These are phyloP conservation scores for Saccharomyces mikatae DNA, from an alignment of 805 yeast genomes.

Conservation along the genomic window DNA sequence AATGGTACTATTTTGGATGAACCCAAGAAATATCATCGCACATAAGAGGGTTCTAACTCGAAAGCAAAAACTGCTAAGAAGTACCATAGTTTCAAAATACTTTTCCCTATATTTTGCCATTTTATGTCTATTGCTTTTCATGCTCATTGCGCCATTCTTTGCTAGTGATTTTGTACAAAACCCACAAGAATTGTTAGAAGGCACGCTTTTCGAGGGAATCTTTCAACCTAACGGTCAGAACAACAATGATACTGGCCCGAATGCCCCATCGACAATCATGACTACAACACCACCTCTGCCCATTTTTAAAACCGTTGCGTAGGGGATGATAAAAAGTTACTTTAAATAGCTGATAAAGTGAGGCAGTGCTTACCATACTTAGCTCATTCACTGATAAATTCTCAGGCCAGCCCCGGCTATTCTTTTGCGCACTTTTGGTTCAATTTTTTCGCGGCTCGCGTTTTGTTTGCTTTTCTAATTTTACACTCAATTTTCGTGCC, in stretches of 20 bases:
- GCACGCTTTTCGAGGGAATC: slow-evolving; percentile 32
- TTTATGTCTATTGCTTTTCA: slow-evolving; percentile 32
- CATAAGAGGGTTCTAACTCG: slow-evolving; percentile 32
- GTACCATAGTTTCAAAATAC: slow-evolving; percentile 38
- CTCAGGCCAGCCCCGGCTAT: neutral
- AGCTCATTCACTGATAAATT: neutral
- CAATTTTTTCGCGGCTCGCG: neutral
- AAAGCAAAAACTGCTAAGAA: slow-evolving; percentile 34
- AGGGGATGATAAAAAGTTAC: slow-evolving; percentile 4
- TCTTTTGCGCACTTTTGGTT: neutral
- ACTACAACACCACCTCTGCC: slow-evolving; percentile 33
- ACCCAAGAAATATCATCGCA: slow-evolving; percentile 38
- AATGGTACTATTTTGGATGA: slow-evolving; percentile 58
- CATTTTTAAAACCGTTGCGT: slow-evolving; percentile 28
- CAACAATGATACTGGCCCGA: slow-evolving; percentile 58
- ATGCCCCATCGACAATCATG: slow-evolving; percentile 41
- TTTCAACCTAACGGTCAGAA: slow-evolving; percentile 54
- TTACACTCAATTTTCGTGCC: neutral
- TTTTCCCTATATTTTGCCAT: slow-evolving; percentile 38
- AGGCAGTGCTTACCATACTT: neutral
- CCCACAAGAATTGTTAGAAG: slow-evolving; percentile 13
- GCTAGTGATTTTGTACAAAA: slow-evolving; percentile 26
- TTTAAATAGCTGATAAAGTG: neutral
- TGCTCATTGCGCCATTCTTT: slow-evolving; percentile 44
- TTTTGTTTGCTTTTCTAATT: neutral